Conservation (phyloP, 106 monocot species). For the Dendrobium huoshanense region DNA sequence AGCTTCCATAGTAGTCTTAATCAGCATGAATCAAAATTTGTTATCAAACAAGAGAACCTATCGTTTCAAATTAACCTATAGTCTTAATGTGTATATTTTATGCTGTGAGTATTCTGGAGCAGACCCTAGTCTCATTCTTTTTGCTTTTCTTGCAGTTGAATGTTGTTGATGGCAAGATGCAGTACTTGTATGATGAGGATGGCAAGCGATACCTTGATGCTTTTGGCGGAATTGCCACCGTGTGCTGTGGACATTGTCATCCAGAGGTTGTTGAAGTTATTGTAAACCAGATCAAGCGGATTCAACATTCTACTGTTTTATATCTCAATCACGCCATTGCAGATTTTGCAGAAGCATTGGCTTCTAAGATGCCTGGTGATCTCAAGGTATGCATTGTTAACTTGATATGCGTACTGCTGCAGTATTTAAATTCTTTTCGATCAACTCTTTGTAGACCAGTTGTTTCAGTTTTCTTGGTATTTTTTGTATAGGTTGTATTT, state of each 20-base stretch:
- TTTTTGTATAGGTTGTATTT: constrained; percentile 63
- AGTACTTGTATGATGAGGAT: constrained; percentile 88
- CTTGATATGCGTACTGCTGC: not conserved
- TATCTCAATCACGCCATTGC: constrained; percentile 82
- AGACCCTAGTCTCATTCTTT: not conserved
- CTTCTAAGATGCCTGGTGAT: constrained; percentile 77
- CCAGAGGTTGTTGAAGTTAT: constrained; percentile 74
- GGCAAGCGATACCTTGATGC: constrained; percentile 83
- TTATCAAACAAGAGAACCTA: no score
- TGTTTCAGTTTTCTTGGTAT: not conserved
- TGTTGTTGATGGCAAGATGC: constrained; percentile 90
- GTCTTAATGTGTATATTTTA: not conserved
- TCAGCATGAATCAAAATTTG: no score
- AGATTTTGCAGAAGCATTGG: constrained; percentile 87
- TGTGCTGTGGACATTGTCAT: constrained; percentile 90
- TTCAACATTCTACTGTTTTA: constrained; percentile 85
- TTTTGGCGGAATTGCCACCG: constrained; percentile 91
- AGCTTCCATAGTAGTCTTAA: no score
- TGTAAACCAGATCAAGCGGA: constrained; percentile 49
- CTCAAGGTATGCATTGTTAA: constrained; percentile 52
- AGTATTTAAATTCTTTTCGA: not conserved
- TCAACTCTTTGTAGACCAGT: not conserved
- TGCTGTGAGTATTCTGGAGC: not conserved
- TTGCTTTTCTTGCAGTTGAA: constrained; percentile 49
- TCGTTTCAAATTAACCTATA: no score